phyloP scores from a whole-genome alignment of 106 monocot species.

The Chionographis japonica region DNA sequence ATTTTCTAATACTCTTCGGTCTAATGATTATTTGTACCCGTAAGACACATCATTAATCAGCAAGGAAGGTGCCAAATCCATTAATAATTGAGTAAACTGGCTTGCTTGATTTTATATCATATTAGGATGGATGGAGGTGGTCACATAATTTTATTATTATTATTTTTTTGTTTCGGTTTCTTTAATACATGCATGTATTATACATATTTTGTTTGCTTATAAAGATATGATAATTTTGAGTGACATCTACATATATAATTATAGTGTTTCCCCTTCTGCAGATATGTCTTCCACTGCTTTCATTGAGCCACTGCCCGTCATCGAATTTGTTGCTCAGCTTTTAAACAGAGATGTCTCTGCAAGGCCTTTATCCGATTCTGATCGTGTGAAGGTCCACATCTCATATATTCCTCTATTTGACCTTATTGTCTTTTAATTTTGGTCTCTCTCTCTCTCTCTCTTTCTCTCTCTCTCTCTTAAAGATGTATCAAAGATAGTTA shows the following conservation, averaged over 20 bases:
- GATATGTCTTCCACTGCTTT: conserved; percentile 93
- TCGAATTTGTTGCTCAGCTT: conserved; percentile 69
- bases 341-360: conserved; percentile 64
- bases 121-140: too few relatives aligned
- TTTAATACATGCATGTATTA: too few relatives aligned
- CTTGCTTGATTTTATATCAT: too few relatives aligned
- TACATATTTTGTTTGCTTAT: not conserved
- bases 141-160: too few relatives aligned
- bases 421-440: not conserved
- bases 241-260: not conserved
- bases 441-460: not conserved
- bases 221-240: not conserved
- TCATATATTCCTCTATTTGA: not conserved
- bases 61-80: too few relatives aligned
- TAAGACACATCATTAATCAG: too few relatives aligned
- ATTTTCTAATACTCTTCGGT: too few relatives aligned
- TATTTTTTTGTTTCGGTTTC: too few relatives aligned
- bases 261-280: conserved; percentile 12
- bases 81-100: too few relatives aligned
- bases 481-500: too few relatives aligned
- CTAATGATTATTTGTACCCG: too few relatives aligned
- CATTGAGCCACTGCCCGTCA: conserved; percentile 77
- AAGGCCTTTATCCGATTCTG: conserved; percentile 74
- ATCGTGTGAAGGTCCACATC: conserved; percentile 72
- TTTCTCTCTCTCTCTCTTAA: too few relatives aligned